phyloP scores from a whole-genome alignment of 2,329 filamentous ascomycete species.

The Monilinia fructicola region DNA sequence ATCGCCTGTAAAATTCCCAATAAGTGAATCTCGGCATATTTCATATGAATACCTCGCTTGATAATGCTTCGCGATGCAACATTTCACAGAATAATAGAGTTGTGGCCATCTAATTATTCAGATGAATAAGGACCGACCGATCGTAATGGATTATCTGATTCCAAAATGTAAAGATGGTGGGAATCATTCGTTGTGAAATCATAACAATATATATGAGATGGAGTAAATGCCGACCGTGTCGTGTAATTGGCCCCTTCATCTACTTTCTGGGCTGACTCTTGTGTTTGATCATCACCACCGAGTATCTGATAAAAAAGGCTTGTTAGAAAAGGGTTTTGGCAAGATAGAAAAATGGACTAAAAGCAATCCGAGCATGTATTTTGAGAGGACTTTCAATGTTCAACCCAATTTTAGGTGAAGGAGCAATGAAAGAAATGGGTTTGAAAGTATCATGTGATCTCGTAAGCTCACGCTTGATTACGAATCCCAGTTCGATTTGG shows the following conservation, averaged over 20 bases:
- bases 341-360: neutral
- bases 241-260: slow-evolving; percentile 21
- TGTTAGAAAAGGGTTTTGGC: slow-evolving; percentile 2
- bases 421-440: no score
- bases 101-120: neutral
- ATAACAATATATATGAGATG: neutral
- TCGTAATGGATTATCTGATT: no score
- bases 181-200: no score
- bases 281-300: slow-evolving; percentile 49
- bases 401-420: no score
- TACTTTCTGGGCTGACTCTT: slow-evolving; percentile 35
- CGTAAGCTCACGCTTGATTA: neutral
- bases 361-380: neutral
- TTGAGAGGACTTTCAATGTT: no score
- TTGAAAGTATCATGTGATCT: no score
- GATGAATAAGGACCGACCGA: slow-evolving; percentile 6
- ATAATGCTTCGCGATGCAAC: neutral
- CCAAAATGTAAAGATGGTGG: no score
- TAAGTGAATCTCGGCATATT: neutral
- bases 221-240: neutral
- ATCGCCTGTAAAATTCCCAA: neutral
- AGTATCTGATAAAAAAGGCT: slow-evolving; percentile 44
- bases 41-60: neutral
- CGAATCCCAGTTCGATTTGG: no score
- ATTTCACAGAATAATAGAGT: neutral